Conservation (phyloP, 1,139 yeast species). For the Blastobotrys serpentis region DNA sequence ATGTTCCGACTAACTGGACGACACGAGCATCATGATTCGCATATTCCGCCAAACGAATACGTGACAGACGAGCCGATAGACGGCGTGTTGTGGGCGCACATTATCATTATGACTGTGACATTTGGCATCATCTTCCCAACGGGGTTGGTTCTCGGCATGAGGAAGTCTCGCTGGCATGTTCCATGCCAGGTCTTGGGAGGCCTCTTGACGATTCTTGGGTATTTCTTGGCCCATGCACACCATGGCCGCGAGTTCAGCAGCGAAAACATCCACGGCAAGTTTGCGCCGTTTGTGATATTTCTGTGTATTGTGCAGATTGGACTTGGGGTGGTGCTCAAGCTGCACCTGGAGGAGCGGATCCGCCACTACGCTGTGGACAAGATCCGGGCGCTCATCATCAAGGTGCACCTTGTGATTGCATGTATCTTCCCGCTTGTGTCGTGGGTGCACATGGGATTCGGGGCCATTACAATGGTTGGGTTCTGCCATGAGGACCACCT, state of each 20-base stretch:
- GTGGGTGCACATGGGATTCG: slow-evolving; percentile 69
- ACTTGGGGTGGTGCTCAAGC: slow-evolving; percentile 38
- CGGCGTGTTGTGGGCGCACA: slow-evolving; percentile 38
- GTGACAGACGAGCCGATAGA: slow-evolving; percentile 29
- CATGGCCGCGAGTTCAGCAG: slow-evolving; percentile 39
- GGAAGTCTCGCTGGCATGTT: slow-evolving; percentile 40
- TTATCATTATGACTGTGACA: slow-evolving; percentile 39
- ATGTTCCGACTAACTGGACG: slow-evolving; percentile 15
- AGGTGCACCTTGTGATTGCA: slow-evolving; percentile 40
- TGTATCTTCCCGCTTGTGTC: slow-evolving; percentile 45
- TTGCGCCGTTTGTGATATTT: slow-evolving; percentile 36
- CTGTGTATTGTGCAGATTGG: slow-evolving; percentile 33
- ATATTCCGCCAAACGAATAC: slow-evolving; percentile 29
- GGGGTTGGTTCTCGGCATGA: slow-evolving; percentile 44
- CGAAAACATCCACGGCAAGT: slow-evolving; percentile 37
- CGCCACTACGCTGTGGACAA: slow-evolving; percentile 27
- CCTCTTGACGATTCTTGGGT: slow-evolving; percentile 39
- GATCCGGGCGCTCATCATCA: slow-evolving; percentile 34
- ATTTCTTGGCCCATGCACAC: slow-evolving; percentile 42
- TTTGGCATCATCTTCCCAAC: slow-evolving; percentile 44
- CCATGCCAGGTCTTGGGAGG: slow-evolving; percentile 41
- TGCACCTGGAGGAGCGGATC: slow-evolving; percentile 39
- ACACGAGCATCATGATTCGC: slow-evolving; percentile 26
- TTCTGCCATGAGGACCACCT: slow-evolving; percentile 73
- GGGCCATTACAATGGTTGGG: slow-evolving; percentile 81